Percentiles rank a stretch among this genome's conserved stretches.
phyloP scores from a whole-genome alignment of 2,329 filamentous ascomycete genomes.

The Ramichloridium luteum region DNA sequence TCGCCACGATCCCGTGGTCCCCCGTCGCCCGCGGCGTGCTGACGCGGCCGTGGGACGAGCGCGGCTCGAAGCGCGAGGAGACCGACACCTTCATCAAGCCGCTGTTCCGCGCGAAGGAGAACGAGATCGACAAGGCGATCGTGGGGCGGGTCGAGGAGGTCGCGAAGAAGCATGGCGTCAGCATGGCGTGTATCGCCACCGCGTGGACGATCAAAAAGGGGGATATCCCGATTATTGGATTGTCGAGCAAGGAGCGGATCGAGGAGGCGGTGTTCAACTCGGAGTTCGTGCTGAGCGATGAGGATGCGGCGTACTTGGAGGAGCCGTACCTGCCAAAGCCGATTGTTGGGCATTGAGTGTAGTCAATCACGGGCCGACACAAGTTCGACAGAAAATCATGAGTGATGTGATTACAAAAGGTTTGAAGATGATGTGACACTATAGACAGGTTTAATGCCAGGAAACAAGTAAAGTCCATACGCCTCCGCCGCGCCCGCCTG shows the following conservation, averaged over 20 bases:
- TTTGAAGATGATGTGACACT: too few species aligned
- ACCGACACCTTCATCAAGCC: slow-evolving; percentile 12
- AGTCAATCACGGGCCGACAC: too few species aligned
- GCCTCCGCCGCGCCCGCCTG: too few species aligned
- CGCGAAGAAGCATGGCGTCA: slow-evolving; percentile 26
- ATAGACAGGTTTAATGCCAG: too few species aligned
- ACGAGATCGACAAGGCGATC: slow-evolving; percentile 26
- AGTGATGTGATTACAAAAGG: too few species aligned
- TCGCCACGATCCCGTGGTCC: slow-evolving; percentile 34
- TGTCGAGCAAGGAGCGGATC: slow-evolving; percentile 45
- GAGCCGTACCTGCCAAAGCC: slow-evolving; percentile 37
- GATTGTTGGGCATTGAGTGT: too few species aligned
- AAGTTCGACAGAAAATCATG: too few species aligned
- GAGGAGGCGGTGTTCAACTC: slow-evolving; percentile 43
- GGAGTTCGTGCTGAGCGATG: slow-evolving; percentile 38
- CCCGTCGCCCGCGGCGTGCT: slow-evolving; percentile 18
- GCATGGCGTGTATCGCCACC: slow-evolving; percentile 17
- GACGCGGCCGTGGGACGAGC: slow-evolving; percentile 11
- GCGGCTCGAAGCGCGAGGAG: slow-evolving; percentile 11
- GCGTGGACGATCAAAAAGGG: slow-evolving; percentile 32
- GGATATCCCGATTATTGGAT: slow-evolving; percentile 47
- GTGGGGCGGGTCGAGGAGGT: slow-evolving; percentile 29
- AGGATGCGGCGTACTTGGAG: slow-evolving; percentile 50
- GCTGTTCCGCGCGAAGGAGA: slow-evolving; percentile 12
- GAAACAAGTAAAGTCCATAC: too few species aligned